Base-by-base conservation (phyloP, 163 green algal genomes). In the Coccomyxa subellipsoidea region DNA sequence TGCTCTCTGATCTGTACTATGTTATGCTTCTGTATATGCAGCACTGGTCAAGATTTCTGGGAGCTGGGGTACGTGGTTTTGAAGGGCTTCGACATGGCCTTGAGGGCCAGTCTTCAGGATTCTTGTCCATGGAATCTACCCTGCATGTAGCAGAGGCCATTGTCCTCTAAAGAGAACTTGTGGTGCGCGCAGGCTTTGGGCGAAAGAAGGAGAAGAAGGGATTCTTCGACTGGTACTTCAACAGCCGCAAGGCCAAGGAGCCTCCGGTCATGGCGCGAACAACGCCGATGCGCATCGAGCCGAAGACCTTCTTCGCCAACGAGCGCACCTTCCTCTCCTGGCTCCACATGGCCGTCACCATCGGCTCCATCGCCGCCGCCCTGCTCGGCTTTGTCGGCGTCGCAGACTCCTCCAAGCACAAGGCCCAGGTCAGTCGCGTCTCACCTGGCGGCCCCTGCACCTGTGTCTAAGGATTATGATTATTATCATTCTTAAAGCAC, bases 271-370 rank as follows among this genome's bases (percentile, higher is more conserved):
- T 89, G 78, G 40, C 81, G 29, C 53, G 71, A 38, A 83, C 76
- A 2, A 83, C 39, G 27, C 84, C 86, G 29, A 94, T 94, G 89
- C 85, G 86, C 29, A 89, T 95, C 36, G 94, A 97, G 87, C 95
- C 95, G 54, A 98, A 98, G 89, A 97, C 94, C 10, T 97, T 95
- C 80, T 98, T 98, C 81, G 95, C 95, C 77, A 98, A 98, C 84
- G 95, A 98, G 89, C 90, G 95, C 81, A 98, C 95, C n/a, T 97
- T 97, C 85, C 88, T 98, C 47, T 88, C 90, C 10, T 98, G 95
- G 95, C 89, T 98, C 32, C 92, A 97, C 88, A 98, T 98, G 95
- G 89, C 91, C 2, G 87, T 97, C 82, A 97, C 94, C 32, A 87
- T 97, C 23, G 94, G 94, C 27, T 94, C 92, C 76, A 95, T 98